Evolutionary conservation across 768 basidiomycete genomes (phyloP).

Genomic region (Tricholoma saponaceum): DNA sequence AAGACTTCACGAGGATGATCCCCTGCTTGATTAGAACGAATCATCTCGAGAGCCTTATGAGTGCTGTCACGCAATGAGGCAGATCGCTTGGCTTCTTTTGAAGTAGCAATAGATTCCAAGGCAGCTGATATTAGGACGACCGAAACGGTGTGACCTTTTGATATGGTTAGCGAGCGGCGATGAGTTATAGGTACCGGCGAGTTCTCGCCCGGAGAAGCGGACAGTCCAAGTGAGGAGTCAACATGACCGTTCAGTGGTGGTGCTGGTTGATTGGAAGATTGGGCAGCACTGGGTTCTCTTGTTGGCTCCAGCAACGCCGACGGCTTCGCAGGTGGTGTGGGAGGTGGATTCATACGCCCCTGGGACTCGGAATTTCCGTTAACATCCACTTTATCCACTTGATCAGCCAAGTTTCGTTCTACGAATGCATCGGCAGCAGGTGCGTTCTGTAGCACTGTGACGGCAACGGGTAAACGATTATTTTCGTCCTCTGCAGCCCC

Average conservation of each 20-base stretch:
- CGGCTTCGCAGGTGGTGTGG: constrained; percentile 13
- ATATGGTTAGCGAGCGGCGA: constrained; percentile 56
- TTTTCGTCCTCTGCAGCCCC: neutral
- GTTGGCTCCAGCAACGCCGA: neutral
- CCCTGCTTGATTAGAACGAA: constrained; percentile 70
- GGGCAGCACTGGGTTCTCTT: neutral
- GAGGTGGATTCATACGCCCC: neutral
- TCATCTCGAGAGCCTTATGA: constrained; percentile 76
- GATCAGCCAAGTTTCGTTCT: neutral
- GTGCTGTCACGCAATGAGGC: constrained; percentile 78
- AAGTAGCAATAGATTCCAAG: constrained; percentile 79
- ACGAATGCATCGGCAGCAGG: neutral
- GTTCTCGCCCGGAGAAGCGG: constrained; percentile 4
- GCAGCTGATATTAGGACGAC: constrained; percentile 81
- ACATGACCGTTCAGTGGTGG: neutral
- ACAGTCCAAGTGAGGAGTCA: neutral
- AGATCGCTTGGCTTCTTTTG: constrained; percentile 86
- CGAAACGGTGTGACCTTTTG: constrained; percentile 70
- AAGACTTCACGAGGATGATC: constrained; percentile 85
- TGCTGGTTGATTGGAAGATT: neutral
- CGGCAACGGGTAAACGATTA: neutral
- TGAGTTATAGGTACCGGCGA: constrained; percentile 25
- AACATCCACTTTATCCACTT: neutral
- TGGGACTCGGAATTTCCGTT: neutral
- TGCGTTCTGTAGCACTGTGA: neutral